These are phyloP conservation scores for Alisma plantagoaquatica DNA, from an alignment of 106 monocot genomes.

Conservation along the genomic window DNA sequence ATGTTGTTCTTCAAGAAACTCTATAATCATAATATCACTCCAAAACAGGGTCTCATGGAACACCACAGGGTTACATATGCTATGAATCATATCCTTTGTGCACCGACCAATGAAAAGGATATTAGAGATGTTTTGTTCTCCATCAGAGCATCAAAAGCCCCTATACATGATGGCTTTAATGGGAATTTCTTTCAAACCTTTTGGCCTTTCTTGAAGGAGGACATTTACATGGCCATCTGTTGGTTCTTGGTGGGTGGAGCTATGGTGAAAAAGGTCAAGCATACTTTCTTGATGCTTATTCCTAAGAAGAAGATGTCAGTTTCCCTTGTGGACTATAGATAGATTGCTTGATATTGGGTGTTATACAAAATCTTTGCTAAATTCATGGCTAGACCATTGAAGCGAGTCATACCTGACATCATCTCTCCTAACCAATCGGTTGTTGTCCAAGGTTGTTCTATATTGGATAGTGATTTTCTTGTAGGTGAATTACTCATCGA, in stretches of 20 bases:
- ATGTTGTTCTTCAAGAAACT: neutral
- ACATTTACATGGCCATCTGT: neutral
- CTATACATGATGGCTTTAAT: neutral
- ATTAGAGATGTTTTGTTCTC: neutral
- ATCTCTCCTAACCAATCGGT: neutral
- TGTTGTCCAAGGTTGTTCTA: no score
- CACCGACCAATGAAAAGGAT: neutral
- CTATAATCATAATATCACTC: neutral
- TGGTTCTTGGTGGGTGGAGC: no score
- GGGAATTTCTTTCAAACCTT: neutral
- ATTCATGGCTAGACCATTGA: neutral
- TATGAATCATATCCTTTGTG: neutral
- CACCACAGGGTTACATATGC: neutral
- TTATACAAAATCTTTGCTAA: neutral
- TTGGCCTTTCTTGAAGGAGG: neutral
- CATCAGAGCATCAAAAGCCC: neutral
- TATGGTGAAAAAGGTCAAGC: no score
- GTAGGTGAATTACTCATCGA: neutral
- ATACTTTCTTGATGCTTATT: no score
- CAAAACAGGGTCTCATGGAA: neutral
- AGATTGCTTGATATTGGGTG: neutral
- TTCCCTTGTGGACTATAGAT: neutral
- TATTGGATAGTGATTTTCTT: neutral
- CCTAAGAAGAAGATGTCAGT: no score
- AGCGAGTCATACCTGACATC: neutral